Percentiles rank a stretch among this genome's conserved stretches.
Conservation (phyloP, 108 stramenopile species). For the Cyclotella atomus region DNA sequence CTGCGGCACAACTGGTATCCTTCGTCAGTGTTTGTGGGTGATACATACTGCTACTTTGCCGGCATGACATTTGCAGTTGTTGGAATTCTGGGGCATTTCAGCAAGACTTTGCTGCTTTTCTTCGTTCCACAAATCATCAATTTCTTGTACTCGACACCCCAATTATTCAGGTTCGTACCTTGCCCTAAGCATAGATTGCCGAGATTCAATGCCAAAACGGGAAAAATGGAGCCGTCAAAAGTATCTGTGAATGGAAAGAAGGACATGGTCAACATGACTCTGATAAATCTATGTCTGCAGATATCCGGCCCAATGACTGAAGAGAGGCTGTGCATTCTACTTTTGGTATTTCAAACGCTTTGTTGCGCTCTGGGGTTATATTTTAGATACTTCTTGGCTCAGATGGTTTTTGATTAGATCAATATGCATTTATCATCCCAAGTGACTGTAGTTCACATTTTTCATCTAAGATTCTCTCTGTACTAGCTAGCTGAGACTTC, state of each 20-base stretch:
- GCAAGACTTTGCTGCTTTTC: slow-evolving; percentile 95
- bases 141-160: slow-evolving; percentile 94
- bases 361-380: slow-evolving; percentile 75
- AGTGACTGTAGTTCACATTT: not conserved
- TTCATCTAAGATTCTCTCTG: not conserved
- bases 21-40: slow-evolving; percentile 96
- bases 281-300: slow-evolving; percentile 90
- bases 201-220: slow-evolving; percentile 77
- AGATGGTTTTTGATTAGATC: slow-evolving; percentile 73
- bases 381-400: slow-evolving; percentile 73
- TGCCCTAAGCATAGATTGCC: slow-evolving; percentile 98
- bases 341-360: slow-evolving; percentile 81
- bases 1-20: slow-evolving; percentile 96
- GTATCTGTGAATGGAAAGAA: slow-evolving; percentile 41
- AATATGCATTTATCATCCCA: not conserved
- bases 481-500: not conserved
- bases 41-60: slow-evolving; percentile 98
- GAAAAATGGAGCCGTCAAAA: slow-evolving; percentile 81
- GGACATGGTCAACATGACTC: slow-evolving; percentile 90
- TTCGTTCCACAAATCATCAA: slow-evolving; percentile 97
- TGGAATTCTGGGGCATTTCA: slow-evolving; percentile 96
- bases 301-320: slow-evolving; percentile 92
- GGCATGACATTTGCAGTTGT: slow-evolving; percentile 99
- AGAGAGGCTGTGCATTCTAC: slow-evolving; percentile 66
- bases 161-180: slow-evolving; percentile 94